Conservation (phyloP, 768 basidiomycete genomes). For the Termitomyces sp. region DNA sequence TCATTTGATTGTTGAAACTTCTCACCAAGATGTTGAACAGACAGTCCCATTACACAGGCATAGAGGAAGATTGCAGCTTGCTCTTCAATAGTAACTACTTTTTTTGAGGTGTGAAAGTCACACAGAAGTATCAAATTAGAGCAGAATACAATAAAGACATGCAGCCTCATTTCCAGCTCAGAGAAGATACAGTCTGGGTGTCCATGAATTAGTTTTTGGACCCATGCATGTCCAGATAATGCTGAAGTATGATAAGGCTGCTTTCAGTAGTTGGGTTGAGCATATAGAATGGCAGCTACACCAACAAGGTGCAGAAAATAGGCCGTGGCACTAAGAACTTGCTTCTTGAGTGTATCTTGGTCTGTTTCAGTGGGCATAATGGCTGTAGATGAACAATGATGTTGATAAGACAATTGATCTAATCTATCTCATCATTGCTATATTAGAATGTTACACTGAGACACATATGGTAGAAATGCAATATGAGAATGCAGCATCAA, state of each 20-base stretch:
- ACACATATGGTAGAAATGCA: too few species aligned
- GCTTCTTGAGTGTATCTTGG: not conserved
- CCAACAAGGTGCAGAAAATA: not conserved
- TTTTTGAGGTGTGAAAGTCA: not conserved
- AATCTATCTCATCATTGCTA: not conserved
- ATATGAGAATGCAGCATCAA: not conserved
- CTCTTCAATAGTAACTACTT: not conserved
- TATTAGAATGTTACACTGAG: not conserved
- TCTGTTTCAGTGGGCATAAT: not conserved
- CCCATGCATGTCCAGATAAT: constrained; percentile 2
- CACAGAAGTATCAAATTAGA: not conserved
- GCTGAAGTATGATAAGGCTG: constrained; percentile 5
- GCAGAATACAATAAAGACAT: not conserved
- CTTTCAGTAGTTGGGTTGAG: not conserved
- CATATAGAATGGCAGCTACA: not conserved
- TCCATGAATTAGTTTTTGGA: too few species aligned
- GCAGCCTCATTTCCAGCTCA: not conserved
- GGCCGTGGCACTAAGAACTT: not conserved
- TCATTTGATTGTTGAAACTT: too few species aligned
- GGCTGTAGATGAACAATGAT: not conserved
- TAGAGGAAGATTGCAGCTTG: too few species aligned
- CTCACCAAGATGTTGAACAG: too few species aligned
- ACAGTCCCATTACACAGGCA: too few species aligned
- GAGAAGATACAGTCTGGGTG: not conserved
- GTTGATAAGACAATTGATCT: not conserved